These are phyloP conservation scores for Plasmopara viticola DNA, from an alignment of 352 stramenopile genomes.

Conservation along the genomic window DNA sequence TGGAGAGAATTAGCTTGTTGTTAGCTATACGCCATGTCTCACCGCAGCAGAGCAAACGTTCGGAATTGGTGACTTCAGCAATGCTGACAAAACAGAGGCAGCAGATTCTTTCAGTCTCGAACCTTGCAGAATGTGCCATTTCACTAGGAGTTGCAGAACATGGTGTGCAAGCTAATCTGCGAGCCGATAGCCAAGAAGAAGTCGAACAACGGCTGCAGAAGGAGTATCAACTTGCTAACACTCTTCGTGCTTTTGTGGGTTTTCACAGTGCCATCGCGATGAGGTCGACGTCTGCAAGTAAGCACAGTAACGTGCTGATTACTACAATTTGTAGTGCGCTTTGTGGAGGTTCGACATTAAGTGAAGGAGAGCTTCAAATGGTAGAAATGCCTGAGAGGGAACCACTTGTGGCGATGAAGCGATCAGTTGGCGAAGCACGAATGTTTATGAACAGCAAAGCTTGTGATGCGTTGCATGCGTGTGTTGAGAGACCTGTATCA, in stretches of 20 bases:
- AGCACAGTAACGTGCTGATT: slow-evolving; percentile 27
- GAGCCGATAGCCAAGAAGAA: slow-evolving; percentile 4
- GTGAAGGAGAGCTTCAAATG: slow-evolving; percentile 4
- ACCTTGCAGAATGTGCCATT: slow-evolving; percentile 43
- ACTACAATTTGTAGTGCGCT: slow-evolving; percentile 32
- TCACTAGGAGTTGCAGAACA: slow-evolving; percentile 29
- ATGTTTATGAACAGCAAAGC: slow-evolving; percentile 64
- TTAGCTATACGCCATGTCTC: slow-evolving; percentile 34
- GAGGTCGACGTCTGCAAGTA: slow-evolving; percentile 17
- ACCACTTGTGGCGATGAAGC: slow-evolving; percentile 35
- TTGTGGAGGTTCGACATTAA: slow-evolving; percentile 12
- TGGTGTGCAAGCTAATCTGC: neutral
- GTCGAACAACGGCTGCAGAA: slow-evolving; percentile 20
- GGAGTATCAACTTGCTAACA: slow-evolving; percentile 45
- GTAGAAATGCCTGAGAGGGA: slow-evolving; percentile 38
- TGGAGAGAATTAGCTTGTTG: slow-evolving; percentile 54
- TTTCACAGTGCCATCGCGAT: slow-evolving; percentile 58
- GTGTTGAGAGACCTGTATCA: slow-evolving; percentile 38
- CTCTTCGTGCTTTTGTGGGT: slow-evolving; percentile 60
- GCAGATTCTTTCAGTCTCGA: slow-evolving; percentile 45
- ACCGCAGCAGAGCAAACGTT: slow-evolving; percentile 9
- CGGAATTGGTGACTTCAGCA: slow-evolving; percentile 31
- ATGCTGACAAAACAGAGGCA: slow-evolving; percentile 51
- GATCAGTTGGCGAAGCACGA: slow-evolving; percentile 32
- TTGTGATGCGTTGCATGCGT: slow-evolving; percentile 46